phyloP scores from a whole-genome alignment of 345 rosid species.

The Pistacia atlantica region DNA sequence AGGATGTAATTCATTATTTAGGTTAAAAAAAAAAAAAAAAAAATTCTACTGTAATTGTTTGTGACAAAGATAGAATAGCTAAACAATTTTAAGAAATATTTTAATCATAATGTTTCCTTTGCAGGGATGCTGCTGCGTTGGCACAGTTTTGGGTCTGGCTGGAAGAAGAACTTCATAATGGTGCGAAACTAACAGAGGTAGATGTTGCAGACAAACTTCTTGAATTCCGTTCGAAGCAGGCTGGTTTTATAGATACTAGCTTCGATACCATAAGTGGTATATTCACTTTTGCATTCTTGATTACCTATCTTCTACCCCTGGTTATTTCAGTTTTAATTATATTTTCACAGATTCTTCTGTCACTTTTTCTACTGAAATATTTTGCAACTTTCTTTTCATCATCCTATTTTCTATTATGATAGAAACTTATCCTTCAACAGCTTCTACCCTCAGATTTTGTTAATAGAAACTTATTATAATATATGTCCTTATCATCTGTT shows the following conservation, averaged over 20 bases:
- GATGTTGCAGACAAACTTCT: conserved; percentile 87
- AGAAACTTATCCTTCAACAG: too few relatives aligned
- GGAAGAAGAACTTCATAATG: conserved; percentile 72
- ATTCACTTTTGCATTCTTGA: conserved; percentile 25
- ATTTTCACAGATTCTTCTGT: background rate
- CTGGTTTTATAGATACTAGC: conserved; percentile 90
- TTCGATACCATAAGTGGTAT: conserved; percentile 96
- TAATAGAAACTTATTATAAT: background rate
- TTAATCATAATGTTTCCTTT: conserved; percentile 16
- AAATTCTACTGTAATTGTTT: background rate
- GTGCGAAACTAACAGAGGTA: conserved; percentile 74
- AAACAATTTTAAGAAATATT: conserved; percentile 1
- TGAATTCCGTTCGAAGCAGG: conserved; percentile 79
- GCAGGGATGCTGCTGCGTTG: conserved; percentile 96
- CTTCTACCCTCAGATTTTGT: background rate
- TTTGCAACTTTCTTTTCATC: background rate
- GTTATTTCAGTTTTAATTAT: background rate
- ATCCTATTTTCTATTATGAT: background rate
- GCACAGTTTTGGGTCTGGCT: conserved; percentile 94
- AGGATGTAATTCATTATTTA: background rate
- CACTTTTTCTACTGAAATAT: background rate
- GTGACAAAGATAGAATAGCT: background rate
- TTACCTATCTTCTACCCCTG: background rate
- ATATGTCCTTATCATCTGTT: conserved; percentile 1
- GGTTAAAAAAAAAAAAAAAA: conserved; percentile 22